A percentile compares a stretch with the other conserved stretches of the same genome.
These are phyloP conservation scores for Neurospora tetraspora DNA, from an alignment of 495 filamentous ascomycete species.

Conservation along the genomic window DNA sequence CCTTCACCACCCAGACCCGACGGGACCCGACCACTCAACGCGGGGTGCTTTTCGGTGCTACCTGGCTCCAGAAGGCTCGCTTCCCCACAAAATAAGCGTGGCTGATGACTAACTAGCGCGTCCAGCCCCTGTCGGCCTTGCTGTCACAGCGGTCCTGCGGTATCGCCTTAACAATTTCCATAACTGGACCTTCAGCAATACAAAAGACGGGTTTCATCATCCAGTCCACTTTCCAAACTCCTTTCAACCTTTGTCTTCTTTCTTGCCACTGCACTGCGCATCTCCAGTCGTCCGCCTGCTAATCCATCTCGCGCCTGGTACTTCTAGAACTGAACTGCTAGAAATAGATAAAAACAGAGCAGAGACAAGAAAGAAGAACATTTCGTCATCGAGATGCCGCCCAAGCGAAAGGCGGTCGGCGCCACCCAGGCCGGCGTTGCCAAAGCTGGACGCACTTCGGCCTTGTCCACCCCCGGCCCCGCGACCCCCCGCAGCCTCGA, in stretches of 20 bases:
- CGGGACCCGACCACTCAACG: not conserved
- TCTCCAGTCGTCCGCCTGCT: not conserved
- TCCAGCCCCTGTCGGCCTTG: not conserved
- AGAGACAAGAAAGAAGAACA: not conserved
- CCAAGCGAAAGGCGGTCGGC: slow-evolving; percentile 68
- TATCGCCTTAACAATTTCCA: not conserved
- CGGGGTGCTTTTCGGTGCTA: not conserved
- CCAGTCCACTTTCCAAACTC: not conserved
- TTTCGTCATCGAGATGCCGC: slow-evolving; percentile 44
- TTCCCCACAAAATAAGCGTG: not conserved
- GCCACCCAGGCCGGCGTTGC: slow-evolving; percentile 37
- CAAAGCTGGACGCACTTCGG: slow-evolving; percentile 49
- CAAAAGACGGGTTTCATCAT: not conserved
- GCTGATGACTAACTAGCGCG: not conserved
- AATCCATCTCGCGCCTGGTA: not conserved
- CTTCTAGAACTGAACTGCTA: not conserved
- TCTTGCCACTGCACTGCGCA: not conserved
- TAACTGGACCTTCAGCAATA: not conserved
- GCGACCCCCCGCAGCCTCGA: slow-evolving; percentile 55
- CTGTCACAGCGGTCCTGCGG: not conserved
- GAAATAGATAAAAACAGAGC: not conserved
- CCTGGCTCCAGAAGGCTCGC: not conserved
- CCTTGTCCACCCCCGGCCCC: slow-evolving; percentile 57
- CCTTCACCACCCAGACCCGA: not conserved
- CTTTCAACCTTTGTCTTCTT: not conserved